Conservation (phyloP, 306 rosid genomes). For the Cicer judaicum region DNA sequence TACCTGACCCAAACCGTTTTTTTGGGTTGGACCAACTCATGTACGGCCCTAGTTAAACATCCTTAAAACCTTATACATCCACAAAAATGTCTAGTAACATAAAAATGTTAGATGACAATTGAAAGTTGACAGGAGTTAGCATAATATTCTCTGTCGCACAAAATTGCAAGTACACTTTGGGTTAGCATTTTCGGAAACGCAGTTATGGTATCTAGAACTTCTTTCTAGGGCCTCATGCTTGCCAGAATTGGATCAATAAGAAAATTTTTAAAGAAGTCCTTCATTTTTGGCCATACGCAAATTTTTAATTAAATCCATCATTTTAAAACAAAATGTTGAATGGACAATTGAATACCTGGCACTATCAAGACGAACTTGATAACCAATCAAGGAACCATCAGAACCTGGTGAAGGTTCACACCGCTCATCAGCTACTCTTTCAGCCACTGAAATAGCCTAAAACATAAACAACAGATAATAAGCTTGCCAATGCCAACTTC, state of each 20-base stretch:
- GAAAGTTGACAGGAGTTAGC: not conserved
- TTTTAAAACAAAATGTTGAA: conserved; percentile 21
- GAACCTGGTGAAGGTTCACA: conserved; percentile 90
- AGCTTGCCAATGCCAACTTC: not conserved
- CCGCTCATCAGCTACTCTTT: conserved; percentile 97
- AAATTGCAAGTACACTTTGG: not conserved
- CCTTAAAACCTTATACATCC: conserved; percentile 26
- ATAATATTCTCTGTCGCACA: not conserved
- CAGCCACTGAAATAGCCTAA: conserved; percentile 95
- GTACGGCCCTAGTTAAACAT: not conserved
- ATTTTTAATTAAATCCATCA: not conserved
- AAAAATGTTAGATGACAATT: not conserved
- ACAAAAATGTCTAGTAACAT: conserved; percentile 26
- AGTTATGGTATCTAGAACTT: conserved; percentile 1
- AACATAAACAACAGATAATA: conserved; percentile 34
- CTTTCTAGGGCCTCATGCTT: not conserved
- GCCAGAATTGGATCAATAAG: conserved; percentile 11
- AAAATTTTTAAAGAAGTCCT: not conserved
- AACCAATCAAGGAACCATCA: conserved; percentile 89
- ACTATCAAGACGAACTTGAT: conserved; percentile 97
- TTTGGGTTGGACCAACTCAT: no score
- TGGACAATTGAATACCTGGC: conserved; percentile 68
- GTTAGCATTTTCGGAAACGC: not conserved
- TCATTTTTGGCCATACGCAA: not conserved
- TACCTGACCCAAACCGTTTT: no score